These are phyloP conservation scores for Suillus weaverae DNA, from an alignment of 768 basidiomycete species.

Conservation along the genomic window DNA sequence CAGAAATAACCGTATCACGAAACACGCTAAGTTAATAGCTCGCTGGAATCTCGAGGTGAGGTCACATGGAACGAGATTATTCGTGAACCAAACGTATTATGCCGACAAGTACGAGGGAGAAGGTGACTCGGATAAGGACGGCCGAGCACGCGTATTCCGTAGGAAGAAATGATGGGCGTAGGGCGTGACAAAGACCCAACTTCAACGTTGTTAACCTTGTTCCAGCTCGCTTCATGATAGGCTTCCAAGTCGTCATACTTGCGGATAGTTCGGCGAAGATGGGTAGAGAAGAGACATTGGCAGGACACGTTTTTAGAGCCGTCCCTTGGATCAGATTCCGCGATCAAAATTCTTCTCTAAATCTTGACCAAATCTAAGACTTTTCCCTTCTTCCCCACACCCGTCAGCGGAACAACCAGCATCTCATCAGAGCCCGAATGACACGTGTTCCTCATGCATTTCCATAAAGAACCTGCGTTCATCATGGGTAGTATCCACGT, in stretches of 20 bases:
- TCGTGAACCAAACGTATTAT: background rate
- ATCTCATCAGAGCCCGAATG: conserved; percentile 27
- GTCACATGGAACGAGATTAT: conserved; percentile 6
- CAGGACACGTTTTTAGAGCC: conserved; percentile 10
- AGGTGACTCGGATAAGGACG: conserved; percentile 9
- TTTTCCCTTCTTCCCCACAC: conserved; percentile 21
- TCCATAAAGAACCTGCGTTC: background rate
- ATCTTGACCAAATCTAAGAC: background rate
- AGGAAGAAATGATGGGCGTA: background rate
- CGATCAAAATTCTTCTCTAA: conserved; percentile 15
- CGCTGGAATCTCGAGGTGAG: background rate
- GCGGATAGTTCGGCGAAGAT: conserved; percentile 14
- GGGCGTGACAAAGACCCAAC: background rate
- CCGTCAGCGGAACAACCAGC: conserved; percentile 15
- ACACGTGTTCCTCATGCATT: conserved; percentile 6
- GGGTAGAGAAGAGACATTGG: background rate
- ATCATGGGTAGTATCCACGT: conserved; percentile 11
- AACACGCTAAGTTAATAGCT: background rate
- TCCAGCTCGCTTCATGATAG: background rate
- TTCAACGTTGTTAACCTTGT: background rate
- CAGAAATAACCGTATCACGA: background rate
- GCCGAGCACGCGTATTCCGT: conserved; percentile 12
- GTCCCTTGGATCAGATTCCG: conserved; percentile 17
- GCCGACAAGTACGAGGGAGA: background rate
- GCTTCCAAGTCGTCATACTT: background rate